Conservation (phyloP, 139 green algal species). For the Auxenochlorella protothecoides region DNA sequence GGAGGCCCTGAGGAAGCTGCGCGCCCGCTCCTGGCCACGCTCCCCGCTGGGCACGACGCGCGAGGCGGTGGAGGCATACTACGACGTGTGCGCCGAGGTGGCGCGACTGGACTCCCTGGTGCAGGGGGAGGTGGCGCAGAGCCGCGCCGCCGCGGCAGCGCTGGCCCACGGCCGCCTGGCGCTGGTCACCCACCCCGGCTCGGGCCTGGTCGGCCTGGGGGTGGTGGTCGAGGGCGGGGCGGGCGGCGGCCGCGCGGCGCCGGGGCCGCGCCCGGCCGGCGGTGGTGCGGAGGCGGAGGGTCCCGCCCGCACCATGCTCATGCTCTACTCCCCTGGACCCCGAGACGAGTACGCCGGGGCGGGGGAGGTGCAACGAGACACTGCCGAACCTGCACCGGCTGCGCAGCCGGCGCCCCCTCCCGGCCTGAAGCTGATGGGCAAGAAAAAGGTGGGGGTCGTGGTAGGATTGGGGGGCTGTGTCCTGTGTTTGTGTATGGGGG, state of each 20-base stretch:
- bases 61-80: constrained; percentile 3
- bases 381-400: too few species aligned
- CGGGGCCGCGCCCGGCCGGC: neutral
- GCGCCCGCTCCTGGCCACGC: constrained; percentile 34
- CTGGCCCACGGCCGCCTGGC: constrained; percentile 48
- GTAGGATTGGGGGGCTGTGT: too few species aligned
- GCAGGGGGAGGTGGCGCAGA: constrained; percentile 20
- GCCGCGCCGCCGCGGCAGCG: constrained; percentile 33
- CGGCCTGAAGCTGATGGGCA: too few species aligned
- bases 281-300: constrained; percentile 1
- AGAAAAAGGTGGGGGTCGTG: too few species aligned
- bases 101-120: constrained; percentile 26
- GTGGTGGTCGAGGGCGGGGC: constrained; percentile 29
- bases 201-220: constrained; percentile 49
- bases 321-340: too few species aligned
- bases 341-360: too few species aligned
- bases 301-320: too few species aligned
- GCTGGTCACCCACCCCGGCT: constrained; percentile 29
- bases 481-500: too few species aligned
- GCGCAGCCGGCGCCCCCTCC: too few species aligned
- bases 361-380: too few species aligned
- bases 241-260: neutral
- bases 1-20: constrained; percentile 25
- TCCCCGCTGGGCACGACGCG: constrained; percentile 33
- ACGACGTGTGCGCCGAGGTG: too few species aligned